phyloP scores from a whole-genome alignment of 148 eudicot species.

The Camellia japonica region DNA sequence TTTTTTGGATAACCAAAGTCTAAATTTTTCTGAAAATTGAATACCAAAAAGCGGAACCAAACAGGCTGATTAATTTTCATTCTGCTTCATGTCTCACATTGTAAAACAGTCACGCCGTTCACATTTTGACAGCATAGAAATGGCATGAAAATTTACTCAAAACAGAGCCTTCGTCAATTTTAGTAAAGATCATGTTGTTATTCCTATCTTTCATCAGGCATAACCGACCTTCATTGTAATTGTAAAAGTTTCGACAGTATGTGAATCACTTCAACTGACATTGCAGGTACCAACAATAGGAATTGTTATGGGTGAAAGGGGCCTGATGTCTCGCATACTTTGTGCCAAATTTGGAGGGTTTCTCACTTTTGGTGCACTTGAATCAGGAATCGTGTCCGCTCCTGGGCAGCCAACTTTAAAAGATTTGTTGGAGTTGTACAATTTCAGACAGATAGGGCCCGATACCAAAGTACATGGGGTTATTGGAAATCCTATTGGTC shows the following conservation, averaged over 20 bases:
- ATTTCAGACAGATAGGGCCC: conserved; percentile 58
- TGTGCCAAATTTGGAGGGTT: conserved; percentile 75
- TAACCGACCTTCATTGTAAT: not conserved
- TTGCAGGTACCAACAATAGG: conserved; percentile 74
- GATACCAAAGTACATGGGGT: conserved; percentile 74
- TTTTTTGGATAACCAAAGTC: too few relatives aligned
- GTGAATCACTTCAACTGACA: not conserved
- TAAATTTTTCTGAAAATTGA: too few relatives aligned
- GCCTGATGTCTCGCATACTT: conserved; percentile 66
- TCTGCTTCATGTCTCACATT: too few relatives aligned
- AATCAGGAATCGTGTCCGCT: conserved; percentile 60
- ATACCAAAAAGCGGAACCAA: too few relatives aligned
- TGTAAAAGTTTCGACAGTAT: not conserved
- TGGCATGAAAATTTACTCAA: too few relatives aligned
- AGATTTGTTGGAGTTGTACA: conserved; percentile 58
- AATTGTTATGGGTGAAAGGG: conserved; percentile 76
- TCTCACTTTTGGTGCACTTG: conserved; percentile 69
- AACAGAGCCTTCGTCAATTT: too few relatives aligned
- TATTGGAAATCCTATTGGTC: conserved; percentile 76
- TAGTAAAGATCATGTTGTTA: too few relatives aligned
- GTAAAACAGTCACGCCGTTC: too few relatives aligned
- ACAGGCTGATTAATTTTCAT: too few relatives aligned
- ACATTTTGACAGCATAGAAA: too few relatives aligned
- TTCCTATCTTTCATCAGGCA: too few relatives aligned
- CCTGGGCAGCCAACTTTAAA: conserved; percentile 75